Conservation (phyloP, 805 yeast species). For the Wilhelminamyces savonicus region DNA sequence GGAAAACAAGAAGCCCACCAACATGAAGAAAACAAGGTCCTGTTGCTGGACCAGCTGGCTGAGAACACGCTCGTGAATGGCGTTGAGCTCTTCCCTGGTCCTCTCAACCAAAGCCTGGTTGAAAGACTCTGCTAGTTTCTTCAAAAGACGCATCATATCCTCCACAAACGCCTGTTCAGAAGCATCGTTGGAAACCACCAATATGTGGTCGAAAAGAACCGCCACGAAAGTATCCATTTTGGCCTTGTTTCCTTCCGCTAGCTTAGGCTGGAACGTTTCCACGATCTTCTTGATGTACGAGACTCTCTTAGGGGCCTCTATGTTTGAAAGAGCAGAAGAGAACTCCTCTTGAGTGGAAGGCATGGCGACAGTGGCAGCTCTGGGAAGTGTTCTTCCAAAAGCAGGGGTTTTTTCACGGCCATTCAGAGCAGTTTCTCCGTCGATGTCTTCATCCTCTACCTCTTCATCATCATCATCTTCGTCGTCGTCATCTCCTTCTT, state of each 20-base stretch:
- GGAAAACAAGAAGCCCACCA: slow-evolving; percentile 77
- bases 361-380: slow-evolving; percentile 16
- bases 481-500: slow-evolving; percentile 23
- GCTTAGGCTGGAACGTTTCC: slow-evolving; percentile 62
- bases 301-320: slow-evolving; percentile 38
- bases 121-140: slow-evolving; percentile 58
- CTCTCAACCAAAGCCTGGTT: slow-evolving; percentile 57
- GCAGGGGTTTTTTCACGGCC: not conserved
- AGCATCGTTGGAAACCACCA: slow-evolving; percentile 41
- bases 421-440: slow-evolving; percentile 1
- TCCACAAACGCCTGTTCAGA: slow-evolving; percentile 24
- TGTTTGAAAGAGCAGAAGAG: slow-evolving; percentile 20
- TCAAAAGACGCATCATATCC: slow-evolving; percentile 40
- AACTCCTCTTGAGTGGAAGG: slow-evolving; percentile 27
- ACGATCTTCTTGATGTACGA: slow-evolving; percentile 50
- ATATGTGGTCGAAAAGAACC: slow-evolving; percentile 56
- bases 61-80: slow-evolving; percentile 48
- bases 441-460: slow-evolving; percentile 14
- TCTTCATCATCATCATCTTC: slow-evolving; percentile 16
- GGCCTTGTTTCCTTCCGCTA: slow-evolving; percentile 77
- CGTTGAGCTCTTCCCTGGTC: slow-evolving; percentile 50
- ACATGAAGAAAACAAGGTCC: slow-evolving; percentile 62
- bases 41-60: slow-evolving; percentile 10
- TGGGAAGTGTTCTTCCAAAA: slow-evolving; percentile 5
- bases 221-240: slow-evolving; percentile 58